These are phyloP conservation scores for Gentiana straminea DNA, from an alignment of 257 asterid species.

Conservation along the genomic window DNA sequence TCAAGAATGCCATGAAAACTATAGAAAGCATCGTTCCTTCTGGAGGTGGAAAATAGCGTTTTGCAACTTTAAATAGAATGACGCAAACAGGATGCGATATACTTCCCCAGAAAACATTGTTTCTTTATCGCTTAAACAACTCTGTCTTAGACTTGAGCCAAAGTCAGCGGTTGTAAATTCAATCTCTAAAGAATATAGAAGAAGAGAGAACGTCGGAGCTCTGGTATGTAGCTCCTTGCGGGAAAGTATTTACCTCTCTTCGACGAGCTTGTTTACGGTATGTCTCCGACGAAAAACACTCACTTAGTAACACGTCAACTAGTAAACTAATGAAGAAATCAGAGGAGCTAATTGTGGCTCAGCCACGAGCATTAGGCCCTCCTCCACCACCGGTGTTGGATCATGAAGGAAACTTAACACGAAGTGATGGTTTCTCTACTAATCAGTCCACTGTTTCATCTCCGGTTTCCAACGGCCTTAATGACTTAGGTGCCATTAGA, in stretches of 20 bases:
- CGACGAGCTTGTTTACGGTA: slow-evolving; percentile 42
- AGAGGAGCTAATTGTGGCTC: no score
- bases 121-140: slow-evolving; percentile 28
- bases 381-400: no score
- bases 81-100: slow-evolving; percentile 22
- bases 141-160: slow-evolving; percentile 17
- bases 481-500: slow-evolving; percentile 19
- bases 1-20: no score
- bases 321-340: no score
- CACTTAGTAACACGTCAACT: not conserved
- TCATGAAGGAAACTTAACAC: no score
- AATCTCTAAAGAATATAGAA: no score
- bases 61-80: not conserved
- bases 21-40: slow-evolving; percentile 43
- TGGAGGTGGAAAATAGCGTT: slow-evolving; percentile 55
- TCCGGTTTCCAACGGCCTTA: slow-evolving; percentile 11
- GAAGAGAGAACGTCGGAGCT: no score
- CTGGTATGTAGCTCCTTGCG: no score
- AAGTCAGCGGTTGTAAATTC: no score
- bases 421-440: no score
- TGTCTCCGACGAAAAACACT: slow-evolving; percentile 9
- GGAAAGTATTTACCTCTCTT: slow-evolving; percentile 40
- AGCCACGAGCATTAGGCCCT: no score
- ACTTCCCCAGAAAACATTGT: slow-evolving; percentile 34
- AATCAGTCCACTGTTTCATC: no score